Percentiles rank a stretch among this genome's conserved stretches.
Conservation (phyloP, 1,284 basidiomycete species). For the Rhodotorula sp. region DNA sequence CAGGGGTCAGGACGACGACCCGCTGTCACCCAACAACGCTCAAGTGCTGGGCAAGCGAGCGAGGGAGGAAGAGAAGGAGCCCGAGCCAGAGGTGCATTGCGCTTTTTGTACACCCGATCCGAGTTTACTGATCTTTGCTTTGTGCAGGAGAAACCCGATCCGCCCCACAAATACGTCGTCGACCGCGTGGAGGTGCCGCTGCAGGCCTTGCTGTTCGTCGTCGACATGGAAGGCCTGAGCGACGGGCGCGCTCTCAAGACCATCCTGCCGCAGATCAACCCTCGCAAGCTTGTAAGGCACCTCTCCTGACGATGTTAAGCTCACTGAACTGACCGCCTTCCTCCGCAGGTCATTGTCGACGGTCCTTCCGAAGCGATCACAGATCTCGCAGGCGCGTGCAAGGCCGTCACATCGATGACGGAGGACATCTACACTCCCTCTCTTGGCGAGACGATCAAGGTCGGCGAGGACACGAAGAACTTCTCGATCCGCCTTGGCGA, state of each 20-base stretch:
- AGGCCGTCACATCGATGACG: constrained; percentile 75
- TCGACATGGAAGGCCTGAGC: constrained; percentile 93
- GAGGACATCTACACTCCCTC: constrained; percentile 81
- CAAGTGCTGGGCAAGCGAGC: constrained; percentile 29
- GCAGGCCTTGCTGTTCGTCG: constrained; percentile 78
- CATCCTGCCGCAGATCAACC: constrained; percentile 93
- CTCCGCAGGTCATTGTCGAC: constrained; percentile 77
- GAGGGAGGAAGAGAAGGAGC: constrained; percentile 67
- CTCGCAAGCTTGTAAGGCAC: constrained; percentile 76
- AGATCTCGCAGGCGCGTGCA: constrained; percentile 73
- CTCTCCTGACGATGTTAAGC: too few relatives aligned
- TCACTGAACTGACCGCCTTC: background rate
- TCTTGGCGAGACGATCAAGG: constrained; percentile 71
- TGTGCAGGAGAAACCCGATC: constrained; percentile 56
- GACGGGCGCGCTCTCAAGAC: constrained; percentile 96
- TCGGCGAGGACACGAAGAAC: constrained; percentile 92
- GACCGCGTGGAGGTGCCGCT: constrained; percentile 72
- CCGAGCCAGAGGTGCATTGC: constrained; percentile 22
- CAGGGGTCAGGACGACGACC: constrained; percentile 66
- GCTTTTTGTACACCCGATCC: too few relatives aligned
- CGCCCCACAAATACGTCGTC: constrained; percentile 86
- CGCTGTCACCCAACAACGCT: constrained; percentile 11
- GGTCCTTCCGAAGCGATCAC: constrained; percentile 65
- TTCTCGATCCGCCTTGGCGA: constrained; percentile 94
- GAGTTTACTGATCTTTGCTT: background rate